Percentiles rank a stretch among this genome's conserved stretches.
phyloP scores from a whole-genome alignment of 345 rosid genomes.

The Murraya koenigii region DNA sequence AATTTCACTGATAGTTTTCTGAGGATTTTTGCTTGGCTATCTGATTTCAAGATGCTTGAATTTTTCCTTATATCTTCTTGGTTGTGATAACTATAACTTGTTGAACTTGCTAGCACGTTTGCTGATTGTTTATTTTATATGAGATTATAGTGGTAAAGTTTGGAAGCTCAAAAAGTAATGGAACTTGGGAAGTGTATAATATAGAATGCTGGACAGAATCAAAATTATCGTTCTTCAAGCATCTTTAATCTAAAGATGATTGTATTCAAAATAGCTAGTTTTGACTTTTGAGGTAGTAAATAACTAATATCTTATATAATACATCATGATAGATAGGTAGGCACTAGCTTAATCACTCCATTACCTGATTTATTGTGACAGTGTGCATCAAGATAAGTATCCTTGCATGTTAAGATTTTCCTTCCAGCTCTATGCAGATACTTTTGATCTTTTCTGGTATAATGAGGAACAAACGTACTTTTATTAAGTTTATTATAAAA shows the following conservation, averaged over 20 bases:
- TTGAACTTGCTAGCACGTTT: background rate
- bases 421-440: slow-evolving; percentile 42
- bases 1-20: background rate
- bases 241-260: background rate
- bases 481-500: no score
- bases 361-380: background rate
- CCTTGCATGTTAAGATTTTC: background rate
- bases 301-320: no score
- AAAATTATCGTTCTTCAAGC: background rate
- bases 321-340: background rate
- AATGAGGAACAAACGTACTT: slow-evolving; percentile 74
- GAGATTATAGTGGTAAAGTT: no score
- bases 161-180: no score
- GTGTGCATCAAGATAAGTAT: background rate
- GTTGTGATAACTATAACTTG: background rate
- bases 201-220: no score
- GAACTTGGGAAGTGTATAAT: no score
- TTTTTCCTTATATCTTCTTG: background rate
- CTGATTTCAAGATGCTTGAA: background rate
- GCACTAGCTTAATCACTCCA: background rate
- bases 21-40: background rate
- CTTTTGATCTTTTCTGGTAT: slow-evolving; percentile 73
- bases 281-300: background rate
- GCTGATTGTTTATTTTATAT: background rate
- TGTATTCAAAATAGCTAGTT: background rate